These are phyloP conservation scores for Kalmusia sp. DNA, from an alignment of 2,329 filamentous ascomycete genomes.

Conservation along the genomic window DNA sequence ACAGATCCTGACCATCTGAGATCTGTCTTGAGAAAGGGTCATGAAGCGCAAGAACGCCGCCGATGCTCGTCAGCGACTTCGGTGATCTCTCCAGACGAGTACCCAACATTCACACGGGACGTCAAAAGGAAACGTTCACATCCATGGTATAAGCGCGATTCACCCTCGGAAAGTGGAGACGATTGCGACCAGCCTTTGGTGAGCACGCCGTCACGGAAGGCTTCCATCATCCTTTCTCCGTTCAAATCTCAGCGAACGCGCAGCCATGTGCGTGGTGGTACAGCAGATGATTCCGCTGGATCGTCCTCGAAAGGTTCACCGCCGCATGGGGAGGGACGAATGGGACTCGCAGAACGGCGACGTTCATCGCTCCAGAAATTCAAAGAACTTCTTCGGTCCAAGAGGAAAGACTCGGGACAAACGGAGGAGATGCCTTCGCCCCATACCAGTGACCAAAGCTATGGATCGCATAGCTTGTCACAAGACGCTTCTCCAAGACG, in stretches of 20 bases:
- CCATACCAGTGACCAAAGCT: background rate
- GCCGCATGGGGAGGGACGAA: background rate
- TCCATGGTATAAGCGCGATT: background rate
- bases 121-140: background rate
- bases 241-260: background rate
- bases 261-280: background rate
- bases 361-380: constrained; percentile 6
- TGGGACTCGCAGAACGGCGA: background rate
- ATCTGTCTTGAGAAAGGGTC: background rate
- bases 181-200: constrained; percentile 3
- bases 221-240: background rate
- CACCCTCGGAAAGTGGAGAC: constrained; percentile 4
- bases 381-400: constrained; percentile 3
- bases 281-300: background rate
- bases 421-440: background rate
- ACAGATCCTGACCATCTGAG: background rate
- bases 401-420: constrained; percentile 2
- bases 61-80: background rate
- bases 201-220: background rate
- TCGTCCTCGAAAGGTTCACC: background rate
- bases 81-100: background rate
- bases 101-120: constrained; percentile 2
- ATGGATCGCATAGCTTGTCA: background rate
- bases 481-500: background rate
- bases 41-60: background rate